A percentile compares a stretch with the other conserved stretches of the same genome.
These are phyloP conservation scores for Moniliophthora roreri DNA, from an alignment of 1,284 basidiomycete species.

Conservation along the genomic window DNA sequence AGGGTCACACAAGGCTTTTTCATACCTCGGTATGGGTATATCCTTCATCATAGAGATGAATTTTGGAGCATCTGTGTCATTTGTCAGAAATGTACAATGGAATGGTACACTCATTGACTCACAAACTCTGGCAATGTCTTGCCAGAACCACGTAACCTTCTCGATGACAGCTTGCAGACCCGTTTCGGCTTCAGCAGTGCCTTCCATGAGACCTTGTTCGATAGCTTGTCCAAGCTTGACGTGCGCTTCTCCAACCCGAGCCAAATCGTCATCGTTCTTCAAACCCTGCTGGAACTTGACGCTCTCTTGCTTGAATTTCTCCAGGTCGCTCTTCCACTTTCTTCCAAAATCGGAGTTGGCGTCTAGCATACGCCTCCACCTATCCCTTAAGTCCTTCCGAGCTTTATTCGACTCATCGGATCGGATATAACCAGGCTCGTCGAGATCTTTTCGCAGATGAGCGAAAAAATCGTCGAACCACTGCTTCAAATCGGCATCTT, in stretches of 20 bases:
- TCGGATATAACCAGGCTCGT: conserved; percentile 49
- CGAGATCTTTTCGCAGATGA: conserved; percentile 44
- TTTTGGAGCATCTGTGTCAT: conserved; percentile 41
- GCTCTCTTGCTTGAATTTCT: conserved; percentile 42
- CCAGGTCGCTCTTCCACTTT: conserved; percentile 53
- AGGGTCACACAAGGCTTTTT: conserved; percentile 5
- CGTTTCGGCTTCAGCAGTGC: conserved; percentile 31
- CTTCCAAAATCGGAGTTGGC: conserved; percentile 37
- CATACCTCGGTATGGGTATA: conserved; percentile 65
- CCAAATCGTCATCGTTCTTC: conserved; percentile 47
- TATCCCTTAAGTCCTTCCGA: conserved; percentile 41
- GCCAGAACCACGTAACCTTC: conserved; percentile 69
- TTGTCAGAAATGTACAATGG: no score
- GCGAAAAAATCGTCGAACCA: conserved; percentile 52
- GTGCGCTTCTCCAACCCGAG: conserved; percentile 45
- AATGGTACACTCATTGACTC: no score
- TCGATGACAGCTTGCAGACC: conserved; percentile 53
- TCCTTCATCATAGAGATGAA: conserved; percentile 47
- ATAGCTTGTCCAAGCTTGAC: conserved; percentile 45
- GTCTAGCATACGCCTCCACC: conserved; percentile 50
- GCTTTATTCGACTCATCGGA: conserved; percentile 44
- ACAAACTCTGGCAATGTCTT: conserved; percentile 65
- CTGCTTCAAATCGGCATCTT: conserved; percentile 42
- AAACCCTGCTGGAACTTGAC: conserved; percentile 43
- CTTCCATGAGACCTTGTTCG: conserved; percentile 41